Evolutionary conservation across 1,284 basidiomycete species (phyloP), one percentile per base, ranked within the genome.

Genomic region (Leccinum pachyderme): DNA sequence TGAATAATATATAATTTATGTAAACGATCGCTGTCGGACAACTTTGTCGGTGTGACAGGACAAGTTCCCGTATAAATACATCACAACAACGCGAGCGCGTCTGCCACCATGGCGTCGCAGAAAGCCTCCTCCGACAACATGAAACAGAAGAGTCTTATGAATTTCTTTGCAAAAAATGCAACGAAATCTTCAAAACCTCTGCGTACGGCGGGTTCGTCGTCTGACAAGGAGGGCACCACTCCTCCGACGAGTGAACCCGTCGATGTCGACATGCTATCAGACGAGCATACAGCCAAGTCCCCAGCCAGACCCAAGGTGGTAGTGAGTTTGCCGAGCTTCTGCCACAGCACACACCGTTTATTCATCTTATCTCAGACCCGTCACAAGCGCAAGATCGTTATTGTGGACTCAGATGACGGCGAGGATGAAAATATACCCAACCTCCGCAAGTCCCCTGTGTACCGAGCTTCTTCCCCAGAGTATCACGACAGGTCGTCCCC

Each of bases 231-330:
- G n/a, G 75, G 74, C 53, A 83, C 77, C 55, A 57, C 61, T 1
- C 88, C 88, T 43, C 87, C 88, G 0, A 87, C 86, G 2, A 91
- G 89, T 60, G 87, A 91, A 59, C 76, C 80, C 22, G 79, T 89
- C 53, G 87, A 91, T 59, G 77, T 91, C 5, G 88, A 89, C 63
- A 83, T 89, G 83, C 58, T 82, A 41, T 77, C 75, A 7, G 80
- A 80, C 24, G 79, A 78, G 5, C 79, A 79, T 12, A 15, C 13
- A 32, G 76, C 77, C 33, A 72, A 70, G 28, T 50, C 52, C 2
- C 33, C 57, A 33, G 47, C 37, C 6, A 52, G 18, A 37, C 55
- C 48, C 35, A 57, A 55, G 44, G 55, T 43, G 44, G 68, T 43
- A 41, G 68, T 70, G 57, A 28, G 58, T 25, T 32, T 9, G 3